These are phyloP conservation scores for Trifolium fragiferum DNA, from an alignment of 306 rosid species.

Conservation along the genomic window DNA sequence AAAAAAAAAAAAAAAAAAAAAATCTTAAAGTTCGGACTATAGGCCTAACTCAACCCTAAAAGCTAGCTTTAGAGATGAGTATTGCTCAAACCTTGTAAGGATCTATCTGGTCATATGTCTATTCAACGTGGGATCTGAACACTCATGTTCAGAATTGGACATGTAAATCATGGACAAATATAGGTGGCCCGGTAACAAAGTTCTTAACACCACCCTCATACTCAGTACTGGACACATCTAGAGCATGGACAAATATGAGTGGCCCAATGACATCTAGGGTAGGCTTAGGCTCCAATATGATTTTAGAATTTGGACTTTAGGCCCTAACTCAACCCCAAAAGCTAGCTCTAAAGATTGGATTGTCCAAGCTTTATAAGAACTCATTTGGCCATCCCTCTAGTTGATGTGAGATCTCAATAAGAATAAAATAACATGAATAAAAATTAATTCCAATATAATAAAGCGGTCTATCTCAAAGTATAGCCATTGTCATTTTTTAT, in stretches of 20 bases:
- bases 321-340: slow-evolving; percentile 5
- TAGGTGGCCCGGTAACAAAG: neutral
- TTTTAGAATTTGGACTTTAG: neutral
- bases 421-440: neutral
- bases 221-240: neutral
- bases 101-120: neutral
- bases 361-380: neutral
- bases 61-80: neutral
- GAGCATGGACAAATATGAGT: slow-evolving; percentile 3
- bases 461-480: slow-evolving; percentile 9
- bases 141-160: neutral
- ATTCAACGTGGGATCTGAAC: neutral
- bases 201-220: neutral
- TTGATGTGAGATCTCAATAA: neutral
- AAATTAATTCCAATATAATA: slow-evolving; percentile 14
- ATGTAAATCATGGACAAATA: slow-evolving; percentile 13
- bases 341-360: neutral
- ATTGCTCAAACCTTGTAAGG: neutral
- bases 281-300: neutral
- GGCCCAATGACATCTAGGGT: slow-evolving; percentile 13
- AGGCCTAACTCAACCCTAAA: slow-evolving; percentile 3
- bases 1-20: too few species aligned
- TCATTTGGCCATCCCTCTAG: neutral
- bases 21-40: neutral
- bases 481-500: slow-evolving; percentile 2